Evolutionary conservation across 805 yeast genomes (phyloP).

Genomic region (Metschnikowia koreensis): DNA sequence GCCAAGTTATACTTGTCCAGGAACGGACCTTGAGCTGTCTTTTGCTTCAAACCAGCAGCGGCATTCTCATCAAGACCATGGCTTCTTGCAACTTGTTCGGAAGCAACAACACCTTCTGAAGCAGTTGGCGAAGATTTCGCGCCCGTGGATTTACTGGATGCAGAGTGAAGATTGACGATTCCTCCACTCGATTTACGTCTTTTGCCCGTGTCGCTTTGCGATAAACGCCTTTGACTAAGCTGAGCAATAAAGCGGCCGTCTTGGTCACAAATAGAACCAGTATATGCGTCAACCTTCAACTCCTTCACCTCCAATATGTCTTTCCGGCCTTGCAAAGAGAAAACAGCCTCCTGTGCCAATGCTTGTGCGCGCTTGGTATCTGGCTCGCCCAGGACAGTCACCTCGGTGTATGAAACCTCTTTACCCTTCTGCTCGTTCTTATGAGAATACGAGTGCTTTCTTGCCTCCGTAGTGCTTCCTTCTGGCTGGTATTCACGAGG

Average conservation of each 20-base stretch:
- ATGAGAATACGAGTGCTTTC: conserved; percentile 7
- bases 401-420: conserved; percentile 21
- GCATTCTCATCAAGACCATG: not conserved
- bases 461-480: not conserved
- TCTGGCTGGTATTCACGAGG: not conserved
- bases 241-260: conserved; percentile 20
- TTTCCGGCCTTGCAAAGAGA: conserved; percentile 22
- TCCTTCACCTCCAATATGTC: conserved; percentile 24
- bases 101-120: too few species aligned
- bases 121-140: too few species aligned
- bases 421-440: conserved; percentile 4
- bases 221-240: conserved; percentile 16
- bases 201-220: conserved; percentile 6
- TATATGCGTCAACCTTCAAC: conserved; percentile 28
- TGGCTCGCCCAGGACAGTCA: conserved; percentile 30
- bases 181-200: conserved; percentile 10
- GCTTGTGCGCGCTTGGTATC: conserved; percentile 25
- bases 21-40: conserved; percentile 3
- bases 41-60: not conserved
- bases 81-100: too few species aligned
- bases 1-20: conserved; percentile 2
- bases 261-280: conserved; percentile 32
- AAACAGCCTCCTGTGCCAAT: conserved; percentile 29
- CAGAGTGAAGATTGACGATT: conserved; percentile 9
- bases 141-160: not conserved